Conservation (phyloP, 495 filamentous ascomycete genomes). For the Penicillium fimorum region DNA sequence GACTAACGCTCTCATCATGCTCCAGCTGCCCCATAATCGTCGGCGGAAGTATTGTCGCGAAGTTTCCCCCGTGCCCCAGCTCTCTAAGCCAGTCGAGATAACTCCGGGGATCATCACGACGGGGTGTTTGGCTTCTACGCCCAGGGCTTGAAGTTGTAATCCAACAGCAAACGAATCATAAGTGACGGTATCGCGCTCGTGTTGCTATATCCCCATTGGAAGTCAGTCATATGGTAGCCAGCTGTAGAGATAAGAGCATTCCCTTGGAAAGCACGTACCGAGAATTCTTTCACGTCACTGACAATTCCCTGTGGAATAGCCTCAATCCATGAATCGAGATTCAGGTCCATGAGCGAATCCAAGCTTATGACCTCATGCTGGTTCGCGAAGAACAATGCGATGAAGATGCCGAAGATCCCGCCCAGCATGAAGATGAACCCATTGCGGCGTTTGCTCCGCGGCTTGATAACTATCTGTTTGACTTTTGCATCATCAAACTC, state of each 20-base stretch:
- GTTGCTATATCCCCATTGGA: conserved; percentile 50
- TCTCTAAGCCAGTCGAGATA: conserved; percentile 94
- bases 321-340: conserved; percentile 78
- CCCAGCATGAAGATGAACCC: conserved; percentile 80
- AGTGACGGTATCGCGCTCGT: conserved; percentile 80
- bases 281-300: conserved; percentile 77
- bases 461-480: conserved; percentile 49
- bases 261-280: conserved; percentile 48
- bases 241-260: conserved; percentile 1
- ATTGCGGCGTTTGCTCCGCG: conserved; percentile 64
- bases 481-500: conserved; percentile 26
- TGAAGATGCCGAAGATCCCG: conserved; percentile 75
- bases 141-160: conserved; percentile 76
- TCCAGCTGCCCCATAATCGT: conserved; percentile 95
- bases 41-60: conserved; percentile 91
- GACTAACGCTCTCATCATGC: conserved; percentile 93
- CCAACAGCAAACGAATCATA: conserved; percentile 94
- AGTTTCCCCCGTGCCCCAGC: conserved; percentile 81
- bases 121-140: conserved; percentile 77
- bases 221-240: conserved; percentile 1
- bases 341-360: conserved; percentile 74
- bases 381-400: conserved; percentile 80
- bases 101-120: conserved; percentile 97
- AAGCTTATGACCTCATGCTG: conserved; percentile 82
- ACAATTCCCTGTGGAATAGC: conserved; percentile 79